Percentiles rank a stretch among this genome's conserved stretches.
Conservation (phyloP, 169 alveolate genomes). For the Eimeria falciformis region DNA sequence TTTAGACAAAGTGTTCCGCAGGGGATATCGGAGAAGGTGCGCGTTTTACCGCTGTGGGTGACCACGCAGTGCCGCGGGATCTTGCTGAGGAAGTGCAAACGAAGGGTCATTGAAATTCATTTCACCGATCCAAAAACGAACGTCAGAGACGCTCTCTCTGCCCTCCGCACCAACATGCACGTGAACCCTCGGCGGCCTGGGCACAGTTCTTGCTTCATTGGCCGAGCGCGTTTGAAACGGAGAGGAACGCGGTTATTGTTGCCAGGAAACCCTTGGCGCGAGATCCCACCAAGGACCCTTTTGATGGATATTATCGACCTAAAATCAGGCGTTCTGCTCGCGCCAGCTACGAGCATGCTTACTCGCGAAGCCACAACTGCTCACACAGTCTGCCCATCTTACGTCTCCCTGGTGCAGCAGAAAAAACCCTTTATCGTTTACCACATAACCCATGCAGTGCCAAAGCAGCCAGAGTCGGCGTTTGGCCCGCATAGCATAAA, state of each 20-base stretch:
- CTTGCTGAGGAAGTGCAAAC: not conserved
- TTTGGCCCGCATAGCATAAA: not conserved
- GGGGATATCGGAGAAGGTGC: not conserved
- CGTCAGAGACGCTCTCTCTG: not conserved
- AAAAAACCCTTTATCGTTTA: not conserved
- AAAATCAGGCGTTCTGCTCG: not conserved
- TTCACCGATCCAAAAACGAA: not conserved
- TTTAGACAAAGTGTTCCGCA: not conserved
- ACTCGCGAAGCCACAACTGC: not conserved
- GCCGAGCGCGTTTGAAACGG: not conserved
- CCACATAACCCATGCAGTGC: not conserved
- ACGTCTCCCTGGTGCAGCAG: not conserved
- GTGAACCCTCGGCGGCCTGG: not conserved
- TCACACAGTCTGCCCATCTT: not conserved
- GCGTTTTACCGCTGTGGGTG: not conserved
- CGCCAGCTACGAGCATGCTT: not conserved
- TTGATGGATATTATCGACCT: not conserved
- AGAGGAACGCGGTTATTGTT: not conserved
- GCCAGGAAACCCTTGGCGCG: slow-evolving; percentile 2
- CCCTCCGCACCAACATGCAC: not conserved
- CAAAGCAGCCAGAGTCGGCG: not conserved
- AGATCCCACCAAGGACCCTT: not conserved
- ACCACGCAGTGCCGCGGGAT: not conserved
- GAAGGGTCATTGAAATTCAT: not conserved
- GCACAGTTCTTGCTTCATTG: not conserved